phyloP scores from a whole-genome alignment of 1,139 yeast genomes.

The Citeromyces siamensis region DNA sequence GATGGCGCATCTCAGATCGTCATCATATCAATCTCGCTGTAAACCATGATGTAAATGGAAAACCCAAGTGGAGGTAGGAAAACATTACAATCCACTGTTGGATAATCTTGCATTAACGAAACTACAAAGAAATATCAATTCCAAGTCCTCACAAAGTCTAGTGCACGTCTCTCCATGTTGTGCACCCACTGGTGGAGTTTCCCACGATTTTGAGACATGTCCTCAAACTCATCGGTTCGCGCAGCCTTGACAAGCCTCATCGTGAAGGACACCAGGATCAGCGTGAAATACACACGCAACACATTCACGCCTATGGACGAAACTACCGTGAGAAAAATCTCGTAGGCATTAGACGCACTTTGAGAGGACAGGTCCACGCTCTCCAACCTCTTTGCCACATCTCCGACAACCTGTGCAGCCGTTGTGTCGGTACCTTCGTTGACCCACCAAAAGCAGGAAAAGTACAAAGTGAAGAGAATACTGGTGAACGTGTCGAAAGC shows the following conservation, averaged over 20 bases:
- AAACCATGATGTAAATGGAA: too few species aligned
- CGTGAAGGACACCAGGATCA: constrained; percentile 45
- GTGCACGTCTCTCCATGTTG: neutral
- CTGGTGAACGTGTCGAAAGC: constrained; percentile 57
- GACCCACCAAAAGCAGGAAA: constrained; percentile 62
- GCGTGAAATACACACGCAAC: constrained; percentile 52
- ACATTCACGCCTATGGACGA: constrained; percentile 41
- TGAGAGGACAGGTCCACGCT: constrained; percentile 12
- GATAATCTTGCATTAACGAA: too few species aligned
- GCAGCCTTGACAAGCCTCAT: constrained; percentile 3
- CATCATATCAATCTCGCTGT: too few species aligned
- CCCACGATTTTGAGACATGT: neutral
- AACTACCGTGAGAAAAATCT: constrained; percentile 52
- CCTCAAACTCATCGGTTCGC: constrained; percentile 1
- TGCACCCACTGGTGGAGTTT: constrained; percentile 1
- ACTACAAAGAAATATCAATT: too few species aligned
- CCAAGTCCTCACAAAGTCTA: neutral
- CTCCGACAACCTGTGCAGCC: constrained; percentile 4
- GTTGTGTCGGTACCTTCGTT: constrained; percentile 6
- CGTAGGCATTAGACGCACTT: constrained; percentile 37
- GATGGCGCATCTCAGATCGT: too few species aligned
- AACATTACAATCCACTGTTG: too few species aligned
- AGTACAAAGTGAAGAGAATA: constrained; percentile 58
- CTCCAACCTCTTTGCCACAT: constrained; percentile 6
- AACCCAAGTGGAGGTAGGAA: too few species aligned